A percentile compares a stretch with the other conserved stretches of the same genome.
phyloP scores from a whole-genome alignment of 345 rosid genomes.

The Salix exigua region DNA sequence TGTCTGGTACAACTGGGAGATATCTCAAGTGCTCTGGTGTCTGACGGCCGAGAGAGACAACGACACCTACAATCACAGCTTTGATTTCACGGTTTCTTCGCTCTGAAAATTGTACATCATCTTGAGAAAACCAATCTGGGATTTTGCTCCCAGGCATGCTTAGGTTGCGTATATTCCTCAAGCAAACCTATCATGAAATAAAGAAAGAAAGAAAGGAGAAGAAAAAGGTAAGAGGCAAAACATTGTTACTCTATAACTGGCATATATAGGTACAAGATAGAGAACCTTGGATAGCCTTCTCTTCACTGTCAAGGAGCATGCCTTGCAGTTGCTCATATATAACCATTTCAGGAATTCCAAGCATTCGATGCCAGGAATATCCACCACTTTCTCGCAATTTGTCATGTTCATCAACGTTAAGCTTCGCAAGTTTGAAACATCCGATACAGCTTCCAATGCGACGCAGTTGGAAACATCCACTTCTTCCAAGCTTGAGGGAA shows the following conservation, averaged over 20 bases:
- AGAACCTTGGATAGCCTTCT: slow-evolving; percentile 44
- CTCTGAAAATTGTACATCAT: slow-evolving; percentile 25
- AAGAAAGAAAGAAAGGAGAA: neutral
- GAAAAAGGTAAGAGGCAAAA: neutral
- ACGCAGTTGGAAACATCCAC: slow-evolving; percentile 38
- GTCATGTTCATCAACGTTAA: slow-evolving; percentile 30
- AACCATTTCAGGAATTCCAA: slow-evolving; percentile 35
- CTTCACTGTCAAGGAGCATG: slow-evolving; percentile 30
- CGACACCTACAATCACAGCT: slow-evolving; percentile 45
- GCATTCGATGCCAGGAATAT: slow-evolving; percentile 45
- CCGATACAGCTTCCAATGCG: slow-evolving; percentile 28
- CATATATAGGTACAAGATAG: neutral
- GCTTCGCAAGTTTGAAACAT: slow-evolving; percentile 31
- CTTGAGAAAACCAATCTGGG: slow-evolving; percentile 55
- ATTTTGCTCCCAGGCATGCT: slow-evolving; percentile 57
- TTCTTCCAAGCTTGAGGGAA: slow-evolving; percentile 41
- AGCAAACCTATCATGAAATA: slow-evolving; percentile 31
- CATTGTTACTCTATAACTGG: neutral
- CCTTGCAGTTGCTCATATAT: slow-evolving; percentile 38
- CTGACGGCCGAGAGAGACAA: slow-evolving; percentile 39
- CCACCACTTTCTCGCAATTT: slow-evolving; percentile 39
- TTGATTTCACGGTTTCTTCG: slow-evolving; percentile 36
- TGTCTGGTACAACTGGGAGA: slow-evolving; percentile 32
- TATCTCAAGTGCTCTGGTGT: slow-evolving; percentile 24
- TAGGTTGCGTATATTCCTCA: slow-evolving; percentile 39